phyloP scores from a whole-genome alignment of 2,329 filamentous ascomycete species.

The Fusarium pilosicola region DNA sequence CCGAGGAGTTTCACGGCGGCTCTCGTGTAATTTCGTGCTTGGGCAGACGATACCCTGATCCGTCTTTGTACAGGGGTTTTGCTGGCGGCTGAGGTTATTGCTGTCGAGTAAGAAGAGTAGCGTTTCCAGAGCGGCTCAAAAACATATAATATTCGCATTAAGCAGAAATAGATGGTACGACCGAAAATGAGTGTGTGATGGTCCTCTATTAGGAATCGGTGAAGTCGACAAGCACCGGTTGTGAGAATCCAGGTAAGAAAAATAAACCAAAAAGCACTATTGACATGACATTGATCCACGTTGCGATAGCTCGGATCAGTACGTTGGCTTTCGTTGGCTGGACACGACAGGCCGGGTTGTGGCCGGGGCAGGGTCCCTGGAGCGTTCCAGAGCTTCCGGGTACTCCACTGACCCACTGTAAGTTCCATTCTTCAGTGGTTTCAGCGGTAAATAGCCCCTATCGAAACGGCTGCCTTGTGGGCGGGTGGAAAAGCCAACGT shows the following conservation, averaged over 20 bases:
- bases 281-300: constrained; percentile 37
- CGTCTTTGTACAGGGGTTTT: constrained; percentile 30
- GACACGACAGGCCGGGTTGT: constrained; percentile 4
- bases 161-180: neutral
- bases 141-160: constrained; percentile 10
- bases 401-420: constrained; percentile 1
- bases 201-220: constrained; percentile 22
- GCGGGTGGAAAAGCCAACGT: neutral
- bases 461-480: neutral
- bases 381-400: constrained; percentile 3
- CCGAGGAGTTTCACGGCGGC: neutral
- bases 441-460: constrained; percentile 14
- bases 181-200: constrained; percentile 29
- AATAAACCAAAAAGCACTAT: constrained; percentile 24
- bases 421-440: neutral
- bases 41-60: constrained; percentile 19
- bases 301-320: constrained; percentile 38
- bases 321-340: constrained; percentile 31
- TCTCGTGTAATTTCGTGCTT: constrained; percentile 8
- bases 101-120: constrained; percentile 27
- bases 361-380: constrained; percentile 5
- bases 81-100: constrained; percentile 18
- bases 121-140: constrained; percentile 11
- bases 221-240: constrained; percentile 4
- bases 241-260: constrained; percentile 14